Conservation (phyloP, 441 rosid genomes). For the Kokia cookei region DNA sequence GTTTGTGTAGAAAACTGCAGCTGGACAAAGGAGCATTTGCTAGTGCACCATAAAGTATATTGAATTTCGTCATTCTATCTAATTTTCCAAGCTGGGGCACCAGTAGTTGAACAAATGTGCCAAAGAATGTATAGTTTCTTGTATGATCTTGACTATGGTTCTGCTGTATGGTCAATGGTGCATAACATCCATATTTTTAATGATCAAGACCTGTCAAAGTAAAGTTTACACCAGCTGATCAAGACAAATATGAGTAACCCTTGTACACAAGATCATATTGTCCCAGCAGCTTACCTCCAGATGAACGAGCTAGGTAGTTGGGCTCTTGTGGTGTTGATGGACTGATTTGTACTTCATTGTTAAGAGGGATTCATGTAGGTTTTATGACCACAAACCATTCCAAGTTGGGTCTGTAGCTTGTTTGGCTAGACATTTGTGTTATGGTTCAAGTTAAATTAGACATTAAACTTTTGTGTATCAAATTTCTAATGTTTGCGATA, state of each 20-base stretch:
- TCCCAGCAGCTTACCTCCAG: background rate
- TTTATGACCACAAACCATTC: background rate
- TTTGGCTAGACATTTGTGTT: background rate
- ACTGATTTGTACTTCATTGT: background rate
- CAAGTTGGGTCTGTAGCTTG: background rate
- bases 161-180: background rate
- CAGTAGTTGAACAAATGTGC: background rate
- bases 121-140: background rate
- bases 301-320: background rate
- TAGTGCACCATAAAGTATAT: background rate
- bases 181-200: background rate
- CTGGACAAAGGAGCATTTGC: background rate
- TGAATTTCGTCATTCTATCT: background rate
- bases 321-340: background rate
- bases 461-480: background rate
- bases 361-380: background rate
- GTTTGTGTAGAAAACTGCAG: background rate
- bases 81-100: background rate
- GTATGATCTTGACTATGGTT: background rate
- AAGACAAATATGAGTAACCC: background rate
- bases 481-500: background rate
- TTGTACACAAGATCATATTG: background rate
- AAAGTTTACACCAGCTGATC: background rate
- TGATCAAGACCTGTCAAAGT: background rate
- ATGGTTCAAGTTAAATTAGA: background rate